Percentiles rank a stretch among this genome's conserved stretches.
Conservation (phyloP, 2,329 filamentous ascomycete genomes). For the Juglanconis oblonga region DNA sequence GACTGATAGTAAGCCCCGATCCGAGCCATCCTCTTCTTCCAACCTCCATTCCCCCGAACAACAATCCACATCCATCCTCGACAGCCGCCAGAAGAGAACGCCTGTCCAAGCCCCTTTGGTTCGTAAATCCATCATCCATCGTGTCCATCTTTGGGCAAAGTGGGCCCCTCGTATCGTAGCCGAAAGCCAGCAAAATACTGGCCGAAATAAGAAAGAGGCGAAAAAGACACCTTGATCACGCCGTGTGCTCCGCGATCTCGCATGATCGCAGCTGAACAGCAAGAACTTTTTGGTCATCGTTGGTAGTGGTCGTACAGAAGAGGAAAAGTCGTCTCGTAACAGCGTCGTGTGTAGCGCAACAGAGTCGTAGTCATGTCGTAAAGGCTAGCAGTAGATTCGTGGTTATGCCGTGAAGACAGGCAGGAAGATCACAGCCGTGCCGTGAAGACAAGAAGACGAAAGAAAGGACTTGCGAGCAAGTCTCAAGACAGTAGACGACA, state of each 20-base stretch:
- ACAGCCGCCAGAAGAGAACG: background rate
- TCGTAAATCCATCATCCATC: background rate
- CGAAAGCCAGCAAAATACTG: background rate
- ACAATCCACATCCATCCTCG: too few relatives aligned
- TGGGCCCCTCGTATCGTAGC: background rate
- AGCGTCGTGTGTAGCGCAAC: background rate
- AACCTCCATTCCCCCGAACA: background rate
- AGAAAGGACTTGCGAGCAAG: slow-evolving; percentile 22
- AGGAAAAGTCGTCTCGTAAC: background rate
- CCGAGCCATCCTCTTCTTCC: background rate
- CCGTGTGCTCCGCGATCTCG: background rate
- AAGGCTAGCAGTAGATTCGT: background rate
- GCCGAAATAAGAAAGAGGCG: background rate
- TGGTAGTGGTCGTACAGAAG: background rate
- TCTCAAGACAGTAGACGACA: slow-evolving; percentile 28
- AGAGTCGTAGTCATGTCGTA: slow-evolving; percentile 10
- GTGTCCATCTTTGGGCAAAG: background rate
- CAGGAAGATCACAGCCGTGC: slow-evolving; percentile 15
- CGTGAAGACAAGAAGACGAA: slow-evolving; percentile 23
- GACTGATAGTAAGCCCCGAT: too few relatives aligned
- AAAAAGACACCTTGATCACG: background rate
- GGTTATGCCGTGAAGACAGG: background rate
- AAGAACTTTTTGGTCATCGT: background rate
- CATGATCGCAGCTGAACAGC: slow-evolving; percentile 1
- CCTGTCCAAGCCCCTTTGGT: background rate